Base-by-base conservation (phyloP, 1,284 basidiomycete genomes). In the Leccinum fallax region DNA sequence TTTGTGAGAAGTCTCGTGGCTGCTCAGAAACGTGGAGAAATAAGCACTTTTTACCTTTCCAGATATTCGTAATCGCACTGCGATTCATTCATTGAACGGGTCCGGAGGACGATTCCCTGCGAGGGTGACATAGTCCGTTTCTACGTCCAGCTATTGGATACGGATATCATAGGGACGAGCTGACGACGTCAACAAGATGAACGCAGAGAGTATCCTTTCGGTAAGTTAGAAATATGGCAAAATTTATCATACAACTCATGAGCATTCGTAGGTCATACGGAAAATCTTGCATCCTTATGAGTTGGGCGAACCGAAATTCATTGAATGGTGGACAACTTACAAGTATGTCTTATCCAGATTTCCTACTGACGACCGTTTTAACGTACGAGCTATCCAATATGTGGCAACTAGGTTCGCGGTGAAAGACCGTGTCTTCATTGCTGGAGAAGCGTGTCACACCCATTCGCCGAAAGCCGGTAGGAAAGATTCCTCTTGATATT, bases 81-180 rank as follows among this genome's bases (percentile, higher is more conserved):
- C 28, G 5, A 36, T 54, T 2, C 53, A 54, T 36, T 54, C 53
- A 21, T 11, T 24, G n/a, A 15, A 11, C 15, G 53, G 53, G 19
- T 36, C 53, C 53, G 30, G n/a, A n/a, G n/a, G n/a, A 54, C 13
- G 19, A 36, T 54, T 36, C 91, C 91, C 0, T 83, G 91, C 40
- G 88, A 90, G 71, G 82, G 77, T 24, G 88, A 90, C 67, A 82
- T 82, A 66, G 83, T 92, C 21, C 82, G 91, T 26, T 72, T 93
- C 9, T 94, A 93, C 72, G 83, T 92, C 55, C 90, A 93, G 72
- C 77, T 92, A 13, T 81, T 82, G 11, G 76, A 76, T 8, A 80
- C 74, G 32, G 82, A 84, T 60, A 79, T 82, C 7, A 71, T 85
- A 54, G 80, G 53, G 53, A 19, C 34, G 53, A 54, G 32, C 38